Evolutionary conservation across 345 rosid genomes (phyloP).

Genomic region (Hirschfeldia incana): DNA sequence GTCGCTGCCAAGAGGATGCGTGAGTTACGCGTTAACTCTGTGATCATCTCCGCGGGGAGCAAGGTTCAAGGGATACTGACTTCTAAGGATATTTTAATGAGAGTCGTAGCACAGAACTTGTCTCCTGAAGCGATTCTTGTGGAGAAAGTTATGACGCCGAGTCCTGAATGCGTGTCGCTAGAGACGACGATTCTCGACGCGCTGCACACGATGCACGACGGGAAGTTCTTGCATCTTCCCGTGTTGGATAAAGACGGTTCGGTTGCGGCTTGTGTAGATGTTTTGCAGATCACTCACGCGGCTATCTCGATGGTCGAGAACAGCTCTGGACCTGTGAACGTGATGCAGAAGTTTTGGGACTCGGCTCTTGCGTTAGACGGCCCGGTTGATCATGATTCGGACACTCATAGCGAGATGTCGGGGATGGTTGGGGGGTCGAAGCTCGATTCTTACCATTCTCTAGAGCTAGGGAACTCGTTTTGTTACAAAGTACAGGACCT

Average conservation of each 20-base stretch:
- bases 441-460: constrained; percentile 53
- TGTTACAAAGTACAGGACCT: constrained; percentile 80
- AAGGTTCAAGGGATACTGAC: constrained; percentile 87
- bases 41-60: constrained; percentile 58
- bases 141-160: constrained; percentile 97
- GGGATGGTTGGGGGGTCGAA: constrained; percentile 53
- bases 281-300: constrained; percentile 91
- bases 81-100: constrained; percentile 94
- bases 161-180: constrained; percentile 77
- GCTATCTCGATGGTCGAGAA: constrained; percentile 96
- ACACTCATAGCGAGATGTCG: constrained; percentile 90
- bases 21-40: constrained; percentile 79
- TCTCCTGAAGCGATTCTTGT: constrained; percentile 85
- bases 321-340: constrained; percentile 86
- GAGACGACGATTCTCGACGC: constrained; percentile 93
- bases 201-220: constrained; percentile 91
- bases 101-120: constrained; percentile 91
- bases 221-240: constrained; percentile 97
- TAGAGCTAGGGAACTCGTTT: constrained; percentile 80
- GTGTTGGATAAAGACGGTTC: constrained; percentile 83
- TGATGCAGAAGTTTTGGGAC: constrained; percentile 99
- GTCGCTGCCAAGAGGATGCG: constrained; percentile 91
- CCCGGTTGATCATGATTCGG: constrained; percentile 77
- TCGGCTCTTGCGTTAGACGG: constrained; percentile 83
- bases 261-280: constrained; percentile 80